Conservation (phyloP, 495 filamentous ascomycete species). For the Penicillium macrosclerotiorum region DNA sequence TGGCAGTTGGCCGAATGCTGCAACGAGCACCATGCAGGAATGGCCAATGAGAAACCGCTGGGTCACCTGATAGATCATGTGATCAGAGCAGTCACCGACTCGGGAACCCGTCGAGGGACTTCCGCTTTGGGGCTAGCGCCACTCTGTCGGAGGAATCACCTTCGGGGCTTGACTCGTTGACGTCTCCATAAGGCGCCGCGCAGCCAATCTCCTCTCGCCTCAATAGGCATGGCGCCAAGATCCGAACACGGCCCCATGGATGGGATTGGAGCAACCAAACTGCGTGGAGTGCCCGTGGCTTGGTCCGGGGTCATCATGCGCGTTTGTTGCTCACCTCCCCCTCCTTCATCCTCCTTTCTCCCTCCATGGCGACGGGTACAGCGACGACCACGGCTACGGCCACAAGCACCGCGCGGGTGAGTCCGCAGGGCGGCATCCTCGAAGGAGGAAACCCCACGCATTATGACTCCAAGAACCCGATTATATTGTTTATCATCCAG, state of each 20-base stretch:
- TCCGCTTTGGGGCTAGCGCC: too few relatives aligned
- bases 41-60: too few relatives aligned
- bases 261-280: neutral
- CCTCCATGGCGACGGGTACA: slow-evolving; percentile 13
- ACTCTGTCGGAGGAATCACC: too few relatives aligned
- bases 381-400: slow-evolving; percentile 5
- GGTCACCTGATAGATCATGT: too few relatives aligned
- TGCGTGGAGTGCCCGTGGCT: neutral
- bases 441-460: slow-evolving; percentile 69
- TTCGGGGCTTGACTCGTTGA: too few relatives aligned
- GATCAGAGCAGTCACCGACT: too few relatives aligned
- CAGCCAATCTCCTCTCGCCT: neutral
- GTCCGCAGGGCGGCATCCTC: slow-evolving; percentile 57
- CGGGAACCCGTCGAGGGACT: too few relatives aligned
- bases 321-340: slow-evolving; percentile 1
- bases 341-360: neutral
- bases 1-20: too few relatives aligned
- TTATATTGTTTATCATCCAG: slow-evolving; percentile 93
- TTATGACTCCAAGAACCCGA: slow-evolving; percentile 79
- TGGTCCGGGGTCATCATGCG: neutral
- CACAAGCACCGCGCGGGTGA: slow-evolving; percentile 10
- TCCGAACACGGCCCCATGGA: neutral
- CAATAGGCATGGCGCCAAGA: slow-evolving; percentile 1
- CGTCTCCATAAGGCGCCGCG: too few relatives aligned
- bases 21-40: too few relatives aligned